Evolutionary conservation across 441 rosid genomes (phyloP), one percentile per base, ranked within the genome.

Genomic region (Gossypium gossypioides): DNA sequence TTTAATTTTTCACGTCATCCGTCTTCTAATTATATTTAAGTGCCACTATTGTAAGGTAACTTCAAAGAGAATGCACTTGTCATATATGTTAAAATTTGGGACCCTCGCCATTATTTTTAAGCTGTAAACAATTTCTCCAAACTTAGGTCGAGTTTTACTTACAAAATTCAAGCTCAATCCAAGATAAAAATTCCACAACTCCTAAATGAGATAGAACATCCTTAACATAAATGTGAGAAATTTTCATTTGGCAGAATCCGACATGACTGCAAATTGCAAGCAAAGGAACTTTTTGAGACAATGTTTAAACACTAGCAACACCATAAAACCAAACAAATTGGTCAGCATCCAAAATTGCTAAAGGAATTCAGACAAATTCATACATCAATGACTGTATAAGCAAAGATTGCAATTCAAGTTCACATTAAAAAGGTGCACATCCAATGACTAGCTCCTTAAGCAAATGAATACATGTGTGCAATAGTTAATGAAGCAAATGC

Each of bases 331-430:
- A 44, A 64, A 40, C 32, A 44, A 42, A 64, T 24, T n/a, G 22
- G 1, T 66, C 34, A n/a, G 29, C 42, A 15, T 40, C 42, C 71
- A 37, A 67, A 48, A 25, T 2, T 1, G 42, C 42, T 21, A 5
- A 64, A 2, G 32, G 19, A 64, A 12, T 64, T 65, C 19, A 13
- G n/a, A 42, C 54, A 22, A 22, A 65, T 65, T 24, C 37, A 5
- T 67, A 67, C 25, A 27, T 25, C 58, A 67, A 67, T 67, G 58
- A 67, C 71, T 3, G 57, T n/a, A 48, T 24, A 8, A 46, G 22
- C 40, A 48, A 46, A 6, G 57, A 7, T 25, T 25, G 22, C 57
- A 25, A 27, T n/a, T 67, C 22, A 25, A 66, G 42, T 48, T 16
- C 71, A 67, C 24, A 48, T 67, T 34, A 10, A 67, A 46, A 44